phyloP scores from a whole-genome alignment of 768 basidiomycete genomes.

The Boletus pseudo-olivaceus region DNA sequence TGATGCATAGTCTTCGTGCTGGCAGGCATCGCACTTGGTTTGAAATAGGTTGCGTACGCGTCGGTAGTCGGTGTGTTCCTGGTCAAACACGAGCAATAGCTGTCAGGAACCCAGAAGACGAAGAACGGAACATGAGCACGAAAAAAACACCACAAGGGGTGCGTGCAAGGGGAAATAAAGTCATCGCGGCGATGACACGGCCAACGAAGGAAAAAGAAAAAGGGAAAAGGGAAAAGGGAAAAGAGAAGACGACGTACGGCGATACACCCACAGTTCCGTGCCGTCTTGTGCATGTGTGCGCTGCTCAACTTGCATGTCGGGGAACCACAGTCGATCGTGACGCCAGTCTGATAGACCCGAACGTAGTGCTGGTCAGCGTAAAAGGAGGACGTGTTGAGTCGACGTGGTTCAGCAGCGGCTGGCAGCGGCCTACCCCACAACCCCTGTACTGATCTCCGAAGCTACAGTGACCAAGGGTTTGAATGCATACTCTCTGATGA shows the following conservation, averaged over 20 bases:
- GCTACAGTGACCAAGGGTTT: slow-evolving; percentile 21
- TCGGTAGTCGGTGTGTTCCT: slow-evolving; percentile 46
- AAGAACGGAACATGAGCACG: not conserved
- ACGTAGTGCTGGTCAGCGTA: slow-evolving; percentile 53
- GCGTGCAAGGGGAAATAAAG: not conserved
- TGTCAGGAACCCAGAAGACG: not conserved
- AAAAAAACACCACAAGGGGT: not conserved
- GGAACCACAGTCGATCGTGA: slow-evolving; percentile 51
- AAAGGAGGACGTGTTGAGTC: slow-evolving; percentile 1
- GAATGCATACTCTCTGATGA: slow-evolving; percentile 4
- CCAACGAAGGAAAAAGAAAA: too few relatives aligned
- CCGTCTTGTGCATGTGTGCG: slow-evolving; percentile 57
- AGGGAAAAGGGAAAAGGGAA: too few relatives aligned
- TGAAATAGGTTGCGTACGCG: slow-evolving; percentile 66
- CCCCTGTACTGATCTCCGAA: slow-evolving; percentile 43
- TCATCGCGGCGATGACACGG: not conserved
- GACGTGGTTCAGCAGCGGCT: not conserved
- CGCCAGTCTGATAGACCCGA: slow-evolving; percentile 58
- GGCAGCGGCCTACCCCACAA: slow-evolving; percentile 33
- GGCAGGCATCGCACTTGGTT: slow-evolving; percentile 58
- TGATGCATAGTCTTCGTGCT: slow-evolving; percentile 30
- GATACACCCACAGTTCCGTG: slow-evolving; percentile 55
- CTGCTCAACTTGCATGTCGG: slow-evolving; percentile 50
- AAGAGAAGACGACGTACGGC: slow-evolving; percentile 26
- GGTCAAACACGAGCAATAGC: not conserved